A percentile compares a stretch with the other conserved stretches of the same genome.
Conservation (phyloP, 148 eudicot genomes). For the Silene uniflora region DNA sequence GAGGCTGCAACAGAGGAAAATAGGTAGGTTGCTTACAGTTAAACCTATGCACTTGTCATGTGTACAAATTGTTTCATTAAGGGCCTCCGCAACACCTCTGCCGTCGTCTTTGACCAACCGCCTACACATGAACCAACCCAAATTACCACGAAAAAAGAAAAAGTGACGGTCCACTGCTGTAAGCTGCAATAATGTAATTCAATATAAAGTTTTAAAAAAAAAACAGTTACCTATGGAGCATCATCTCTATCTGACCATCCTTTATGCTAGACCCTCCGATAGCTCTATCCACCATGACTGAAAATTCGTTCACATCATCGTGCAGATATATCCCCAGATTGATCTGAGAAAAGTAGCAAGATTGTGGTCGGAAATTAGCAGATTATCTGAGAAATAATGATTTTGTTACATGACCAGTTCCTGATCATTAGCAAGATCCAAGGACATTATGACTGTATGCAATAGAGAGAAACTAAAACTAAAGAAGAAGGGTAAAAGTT, state of each 20-base stretch:
- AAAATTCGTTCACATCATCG: slow-evolving; percentile 65
- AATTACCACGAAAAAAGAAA: neutral
- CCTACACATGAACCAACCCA: slow-evolving; percentile 34
- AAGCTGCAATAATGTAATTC: neutral
- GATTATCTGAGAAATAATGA: neutral
- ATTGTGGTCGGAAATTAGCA: slow-evolving; percentile 1
- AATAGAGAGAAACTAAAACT: neutral
- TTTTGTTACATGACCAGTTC: neutral
- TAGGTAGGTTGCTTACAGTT: slow-evolving; percentile 44
- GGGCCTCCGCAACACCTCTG: slow-evolving; percentile 82
- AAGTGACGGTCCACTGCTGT: neutral
- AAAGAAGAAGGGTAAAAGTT: neutral
- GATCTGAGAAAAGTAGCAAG: slow-evolving; percentile 46
- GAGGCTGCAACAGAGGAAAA: neutral
- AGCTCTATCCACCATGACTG: slow-evolving; percentile 91
- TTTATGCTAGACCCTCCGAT: slow-evolving; percentile 85
- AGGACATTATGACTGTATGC: neutral
- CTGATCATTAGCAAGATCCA: neutral
- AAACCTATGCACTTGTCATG: slow-evolving; percentile 58
- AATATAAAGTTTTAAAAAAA: slow-evolving; percentile 1
- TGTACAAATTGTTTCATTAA: slow-evolving; percentile 82
- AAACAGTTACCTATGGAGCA: slow-evolving; percentile 77
- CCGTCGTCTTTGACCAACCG: slow-evolving; percentile 83
- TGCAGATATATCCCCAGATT: slow-evolving; percentile 83
- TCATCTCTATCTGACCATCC: slow-evolving; percentile 92